Conservation (phyloP, 176 grass and related monocot species). For the Puccinellia tenuiflora region DNA sequence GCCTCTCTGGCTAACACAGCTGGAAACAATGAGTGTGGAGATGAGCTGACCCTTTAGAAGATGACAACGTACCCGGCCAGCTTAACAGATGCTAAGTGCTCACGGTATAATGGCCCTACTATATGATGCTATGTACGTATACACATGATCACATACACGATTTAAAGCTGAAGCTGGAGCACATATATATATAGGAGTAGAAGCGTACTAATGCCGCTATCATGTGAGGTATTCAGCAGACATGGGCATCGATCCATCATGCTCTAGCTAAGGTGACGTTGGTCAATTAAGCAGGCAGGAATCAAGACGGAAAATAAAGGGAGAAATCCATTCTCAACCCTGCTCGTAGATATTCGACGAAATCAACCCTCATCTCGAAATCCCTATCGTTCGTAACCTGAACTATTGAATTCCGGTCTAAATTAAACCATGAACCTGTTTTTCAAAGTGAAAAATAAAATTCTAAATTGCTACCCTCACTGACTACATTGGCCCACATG, state of each 20-base stretch:
- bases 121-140: not conserved
- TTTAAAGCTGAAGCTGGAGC: not conserved
- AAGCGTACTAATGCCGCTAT: not conserved
- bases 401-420: too few species aligned
- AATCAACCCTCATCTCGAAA: too few species aligned
- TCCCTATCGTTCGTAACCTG: too few species aligned
- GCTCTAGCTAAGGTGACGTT: not conserved
- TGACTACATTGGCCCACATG: too few species aligned
- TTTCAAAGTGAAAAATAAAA: too few species aligned
- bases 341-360: too few species aligned
- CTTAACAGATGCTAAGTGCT: slow-evolving; percentile 19
- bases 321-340: too few species aligned
- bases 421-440: too few species aligned
- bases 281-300: not conserved
- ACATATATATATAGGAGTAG: not conserved
- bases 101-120: not conserved
- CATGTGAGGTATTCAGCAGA: not conserved
- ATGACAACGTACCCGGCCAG: slow-evolving; percentile 26
- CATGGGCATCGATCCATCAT: not conserved
- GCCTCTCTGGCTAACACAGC: slow-evolving; percentile 32
- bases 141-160: not conserved
- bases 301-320: not conserved
- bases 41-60: slow-evolving; percentile 30
- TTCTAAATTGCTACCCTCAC: too few species aligned
- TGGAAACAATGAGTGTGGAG: slow-evolving; percentile 45